phyloP scores from a whole-genome alignment of 2,329 filamentous ascomycete species.

The Lachnellula willkommii region DNA sequence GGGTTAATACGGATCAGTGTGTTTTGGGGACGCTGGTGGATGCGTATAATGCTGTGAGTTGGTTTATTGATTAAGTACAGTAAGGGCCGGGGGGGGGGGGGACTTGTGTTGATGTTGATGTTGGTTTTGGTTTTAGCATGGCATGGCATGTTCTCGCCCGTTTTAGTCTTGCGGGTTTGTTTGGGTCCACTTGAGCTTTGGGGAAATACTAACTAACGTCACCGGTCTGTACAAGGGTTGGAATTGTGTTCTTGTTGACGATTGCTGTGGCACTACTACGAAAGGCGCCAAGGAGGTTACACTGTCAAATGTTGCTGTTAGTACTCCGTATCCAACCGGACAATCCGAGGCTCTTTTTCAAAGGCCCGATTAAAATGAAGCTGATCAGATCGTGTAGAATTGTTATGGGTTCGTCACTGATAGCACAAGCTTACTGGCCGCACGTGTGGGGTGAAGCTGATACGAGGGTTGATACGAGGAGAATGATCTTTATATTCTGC shows the following conservation, averaged over 20 bases:
- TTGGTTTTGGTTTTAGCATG: too few relatives aligned
- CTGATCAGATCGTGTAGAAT: conserved; percentile 6
- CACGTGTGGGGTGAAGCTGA: conserved; percentile 8
- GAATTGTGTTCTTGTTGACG: conserved; percentile 46
- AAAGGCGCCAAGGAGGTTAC: conserved; percentile 34
- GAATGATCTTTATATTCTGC: not conserved
- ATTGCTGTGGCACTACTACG: conserved; percentile 49
- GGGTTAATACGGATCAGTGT: conserved; percentile 59
- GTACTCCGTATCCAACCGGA: conserved; percentile 16
- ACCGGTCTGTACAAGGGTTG: not conserved
- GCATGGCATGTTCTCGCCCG: too few relatives aligned
- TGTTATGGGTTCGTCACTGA: conserved; percentile 24
- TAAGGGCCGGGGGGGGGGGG: too few relatives aligned
- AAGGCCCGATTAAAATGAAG: not conserved
- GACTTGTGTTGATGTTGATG: too few relatives aligned
- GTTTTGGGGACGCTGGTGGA: conserved; percentile 52
- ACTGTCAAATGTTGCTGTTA: conserved; percentile 34
- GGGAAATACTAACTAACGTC: not conserved
- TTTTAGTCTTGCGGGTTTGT: too few relatives aligned
- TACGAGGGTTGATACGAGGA: not conserved
- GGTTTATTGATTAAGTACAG: conserved; percentile 34
- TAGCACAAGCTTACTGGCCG: conserved; percentile 14
- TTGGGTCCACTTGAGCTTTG: too few relatives aligned
- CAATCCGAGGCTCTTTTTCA: not conserved
- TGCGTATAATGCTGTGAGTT: conserved; percentile 50